phyloP scores from a whole-genome alignment of 257 asterid species.

The Euphrasia confusa region DNA sequence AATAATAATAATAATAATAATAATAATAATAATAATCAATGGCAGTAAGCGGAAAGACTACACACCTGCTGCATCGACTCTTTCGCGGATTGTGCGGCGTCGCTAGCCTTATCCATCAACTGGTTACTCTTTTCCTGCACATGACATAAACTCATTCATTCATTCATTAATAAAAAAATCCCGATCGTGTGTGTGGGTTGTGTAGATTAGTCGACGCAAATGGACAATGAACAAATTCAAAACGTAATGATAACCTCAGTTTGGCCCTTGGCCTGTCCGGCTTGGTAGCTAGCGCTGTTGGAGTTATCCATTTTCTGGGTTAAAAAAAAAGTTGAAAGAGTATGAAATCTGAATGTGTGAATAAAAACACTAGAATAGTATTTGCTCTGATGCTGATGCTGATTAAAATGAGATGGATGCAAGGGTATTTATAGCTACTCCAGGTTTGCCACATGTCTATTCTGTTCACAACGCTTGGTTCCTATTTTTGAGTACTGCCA shows the following conservation, averaged over 20 bases:
- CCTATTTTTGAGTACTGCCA: too few relatives aligned
- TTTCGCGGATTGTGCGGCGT: slow-evolving; percentile 52
- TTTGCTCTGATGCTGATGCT: too few relatives aligned
- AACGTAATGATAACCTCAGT: slow-evolving; percentile 32
- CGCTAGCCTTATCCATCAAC: slow-evolving; percentile 48
- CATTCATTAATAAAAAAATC: too few relatives aligned
- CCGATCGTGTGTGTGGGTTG: too few relatives aligned
- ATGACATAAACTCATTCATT: background rate
- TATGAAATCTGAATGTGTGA: too few relatives aligned
- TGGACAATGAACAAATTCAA: background rate
- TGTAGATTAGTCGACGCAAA: background rate
- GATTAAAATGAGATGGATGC: too few relatives aligned
- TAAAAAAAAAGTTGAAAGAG: background rate
- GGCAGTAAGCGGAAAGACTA: too few relatives aligned
- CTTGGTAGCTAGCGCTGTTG: slow-evolving; percentile 46
- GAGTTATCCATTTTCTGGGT: slow-evolving; percentile 34
- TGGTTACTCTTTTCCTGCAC: slow-evolving; percentile 54
- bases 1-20: background rate
- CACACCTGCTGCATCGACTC: slow-evolving; percentile 45
- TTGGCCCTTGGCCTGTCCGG: slow-evolving; percentile 61
- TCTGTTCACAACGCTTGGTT: too few relatives aligned
- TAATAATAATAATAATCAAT: background rate
- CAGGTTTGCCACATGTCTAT: too few relatives aligned
- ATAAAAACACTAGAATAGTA: too few relatives aligned
- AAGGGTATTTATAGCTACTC: too few relatives aligned